These are phyloP conservation scores for Penicillium samsonianum DNA, from an alignment of 495 filamentous ascomycete species.

Conservation along the genomic window DNA sequence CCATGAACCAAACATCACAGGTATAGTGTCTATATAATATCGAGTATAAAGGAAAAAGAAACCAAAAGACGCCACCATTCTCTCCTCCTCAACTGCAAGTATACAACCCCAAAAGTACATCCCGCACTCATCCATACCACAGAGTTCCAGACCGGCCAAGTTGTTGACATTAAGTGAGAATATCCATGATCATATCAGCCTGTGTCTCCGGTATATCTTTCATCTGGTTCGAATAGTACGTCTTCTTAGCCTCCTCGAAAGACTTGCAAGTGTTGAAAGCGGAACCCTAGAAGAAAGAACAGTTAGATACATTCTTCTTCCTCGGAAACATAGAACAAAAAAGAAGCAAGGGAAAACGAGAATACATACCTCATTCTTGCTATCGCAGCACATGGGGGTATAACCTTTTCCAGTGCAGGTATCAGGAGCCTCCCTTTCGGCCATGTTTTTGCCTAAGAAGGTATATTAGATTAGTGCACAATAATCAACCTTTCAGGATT, in stretches of 20 bases:
- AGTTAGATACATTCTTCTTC: background rate
- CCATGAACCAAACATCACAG: constrained; percentile 16
- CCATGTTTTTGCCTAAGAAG: constrained; percentile 28
- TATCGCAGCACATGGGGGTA: constrained; percentile 38
- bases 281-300: background rate
- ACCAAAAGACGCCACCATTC: background rate
- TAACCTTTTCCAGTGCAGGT: constrained; percentile 24
- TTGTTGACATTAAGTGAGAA: constrained; percentile 13
- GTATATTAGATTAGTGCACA: background rate
- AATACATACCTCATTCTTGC: constrained; percentile 19
- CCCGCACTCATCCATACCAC: background rate
- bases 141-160: constrained; percentile 2
- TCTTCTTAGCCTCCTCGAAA: constrained; percentile 28
- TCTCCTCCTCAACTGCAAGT: background rate
- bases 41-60: constrained; percentile 12
- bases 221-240: constrained; percentile 23
- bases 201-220: constrained; percentile 1
- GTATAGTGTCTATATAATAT: constrained; percentile 18
- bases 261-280: constrained; percentile 24
- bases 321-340: background rate
- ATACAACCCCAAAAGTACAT: background rate
- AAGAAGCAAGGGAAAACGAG: background rate
- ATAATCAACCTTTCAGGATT: background rate
- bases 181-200: constrained; percentile 25
- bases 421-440: constrained; percentile 10